A percentile compares a stretch with the other conserved stretches of the same genome.
Evolutionary conservation across 2,329 filamentous ascomycete species (phyloP).

Genomic region (Fusarium beomiforme): DNA sequence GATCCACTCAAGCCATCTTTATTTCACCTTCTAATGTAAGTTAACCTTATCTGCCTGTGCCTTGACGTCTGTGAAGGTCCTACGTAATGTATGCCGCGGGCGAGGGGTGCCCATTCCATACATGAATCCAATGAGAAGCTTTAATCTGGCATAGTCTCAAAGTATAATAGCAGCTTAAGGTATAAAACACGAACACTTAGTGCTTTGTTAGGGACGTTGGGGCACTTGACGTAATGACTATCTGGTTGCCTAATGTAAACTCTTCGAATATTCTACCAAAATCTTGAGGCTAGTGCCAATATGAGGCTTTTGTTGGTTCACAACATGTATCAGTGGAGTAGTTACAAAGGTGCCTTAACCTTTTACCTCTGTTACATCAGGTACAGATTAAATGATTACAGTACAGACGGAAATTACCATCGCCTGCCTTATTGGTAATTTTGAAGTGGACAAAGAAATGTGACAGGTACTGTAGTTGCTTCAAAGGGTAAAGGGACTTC

Average conservation of each 20-base stretch:
- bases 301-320: background rate
- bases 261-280: background rate
- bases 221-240: background rate
- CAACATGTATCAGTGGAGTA: background rate
- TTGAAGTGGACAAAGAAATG: background rate
- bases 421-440: background rate
- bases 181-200: background rate
- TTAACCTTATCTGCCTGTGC: background rate
- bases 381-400: background rate
- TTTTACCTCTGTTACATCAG: background rate
- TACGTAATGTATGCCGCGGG: background rate
- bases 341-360: background rate
- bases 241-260: background rate
- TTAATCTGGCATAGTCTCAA: background rate
- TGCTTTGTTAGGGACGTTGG: background rate
- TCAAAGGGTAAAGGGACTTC: background rate
- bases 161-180: background rate
- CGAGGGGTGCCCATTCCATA: background rate
- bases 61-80: conserved; percentile 1
- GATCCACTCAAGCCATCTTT: conserved; percentile 5
- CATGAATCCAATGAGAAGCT: background rate
- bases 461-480: background rate
- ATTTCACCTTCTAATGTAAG: conserved; percentile 6
- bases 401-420: background rate
- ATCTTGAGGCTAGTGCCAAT: background rate